Base-by-base conservation (phyloP, 164 flowering plant species). In the Protea cynaroides region DNA sequence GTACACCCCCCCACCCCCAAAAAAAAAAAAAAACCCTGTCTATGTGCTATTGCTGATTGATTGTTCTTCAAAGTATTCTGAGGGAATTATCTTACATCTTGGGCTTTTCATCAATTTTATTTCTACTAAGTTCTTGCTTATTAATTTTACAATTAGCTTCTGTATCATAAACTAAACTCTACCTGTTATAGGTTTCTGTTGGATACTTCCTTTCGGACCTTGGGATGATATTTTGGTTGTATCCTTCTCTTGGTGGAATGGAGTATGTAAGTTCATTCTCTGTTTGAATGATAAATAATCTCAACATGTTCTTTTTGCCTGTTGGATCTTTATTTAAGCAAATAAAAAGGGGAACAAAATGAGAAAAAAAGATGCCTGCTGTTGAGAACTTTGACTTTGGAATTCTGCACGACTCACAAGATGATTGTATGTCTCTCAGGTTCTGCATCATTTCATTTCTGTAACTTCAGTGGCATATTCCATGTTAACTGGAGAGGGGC, bases 181-280 rank as follows among this genome's bases (percentile, higher is more conserved):
- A 47, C 38, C 68, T 68, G 72, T 81, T 75, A 55, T 87, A 91
- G 99, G 83, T 85, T 54, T 94, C 97, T 49, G 87, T 88, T 75
- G 99, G 99, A 1, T 94, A 94, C 83, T 94, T 94, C 75, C 43
- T 88, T 57, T 69, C 89, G 8, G 99, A 94, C 79, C 85, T 94
- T 64, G 88, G 75, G 58, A 89, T 91, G 96, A 88, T 94, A 44
- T 67, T 84, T 56, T 94, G 97, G 99, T 58, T 82, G 46, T 94
- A 87, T 82, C 99, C 99, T 72, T 78, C 91, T 65, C 73, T 94
- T 52, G 99, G 99, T 64, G 99, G 99, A 64, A 46, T 82, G 64
- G 97, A 94, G 59, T 94, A 86, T 85, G 99, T 94, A 81, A 91
- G 99, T 86, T 62, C 46, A 55, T 53, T 61, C 29, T 17, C 12